Base-by-base conservation (phyloP, 768 basidiomycete species). In the Rhodotorula toruloides region DNA sequence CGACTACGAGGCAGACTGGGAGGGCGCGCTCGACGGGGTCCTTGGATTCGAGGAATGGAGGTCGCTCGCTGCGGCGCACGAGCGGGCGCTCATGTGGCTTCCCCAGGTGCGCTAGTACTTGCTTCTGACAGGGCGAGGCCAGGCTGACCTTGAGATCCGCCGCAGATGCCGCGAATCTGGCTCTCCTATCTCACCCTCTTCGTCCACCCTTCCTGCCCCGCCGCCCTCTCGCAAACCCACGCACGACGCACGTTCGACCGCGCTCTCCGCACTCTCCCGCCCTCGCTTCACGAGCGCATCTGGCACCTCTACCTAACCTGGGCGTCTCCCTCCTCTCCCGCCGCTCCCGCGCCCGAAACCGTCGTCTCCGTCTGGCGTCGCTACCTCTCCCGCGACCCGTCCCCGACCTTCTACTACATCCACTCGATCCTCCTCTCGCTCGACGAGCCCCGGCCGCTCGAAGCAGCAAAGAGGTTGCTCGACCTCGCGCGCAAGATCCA, bases 31-130 rank as follows among this genome's bases (percentile, higher is more conserved):
- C 55, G 90, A 98, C 75, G 85, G 87, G 4, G 81, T 92, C 11
- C 82, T 96, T n/a, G 96, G 94, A 10, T 96, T 87, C 86, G 87
- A 90, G 71, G 96, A 99, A 77, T 99, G 96, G 96, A 90, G 84
- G 75, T 79, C 85, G 22, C 83, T 99, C 19, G 82, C 94, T 25
- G 88, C 91, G 14, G 84, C 85, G 0, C 94, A 91, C 76, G 96
- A 99, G 76, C 84, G 96, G 65, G 90, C 90, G 63, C 80, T 99
- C 46, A 90, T 90, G 86, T 98, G 91, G 88, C 77, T 97, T 55
- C 91, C 92, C 61, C 89, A 86, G 77, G 92, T 91, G 74, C 70
- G 85, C 79, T 22, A 0, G 31, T 25, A 1, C 1, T 19, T 22
- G 14, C 37, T 34, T 21, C 32, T 47, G 22, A 0, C 37, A 48